Base-by-base conservation (phyloP, 768 basidiomycete species). In the Tricholoma saponaceum region DNA sequence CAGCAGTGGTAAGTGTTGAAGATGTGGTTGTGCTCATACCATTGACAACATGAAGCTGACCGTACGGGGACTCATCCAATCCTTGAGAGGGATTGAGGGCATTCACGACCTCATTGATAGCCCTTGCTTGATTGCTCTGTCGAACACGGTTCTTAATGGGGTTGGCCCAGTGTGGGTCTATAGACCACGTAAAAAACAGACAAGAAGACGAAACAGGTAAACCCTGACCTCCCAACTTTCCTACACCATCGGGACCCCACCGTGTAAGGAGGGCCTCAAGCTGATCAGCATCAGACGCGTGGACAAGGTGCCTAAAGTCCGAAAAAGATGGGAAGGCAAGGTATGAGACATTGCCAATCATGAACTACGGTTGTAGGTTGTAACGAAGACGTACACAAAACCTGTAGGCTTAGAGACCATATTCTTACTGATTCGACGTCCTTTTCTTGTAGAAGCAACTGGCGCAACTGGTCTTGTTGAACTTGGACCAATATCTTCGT, bases 261-360 rank as follows among this genome's bases (percentile, higher is more conserved):
- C 92, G 83, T 62, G 83, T 86, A 51, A 95, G 85, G 58, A 95
- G 79, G 23, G 89, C 92, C 70, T 91, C 90, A 32, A 90, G 83
- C 69, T 95, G 90, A 73, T 90, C 90, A 12, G 88, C 90, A 73
- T 94, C 90, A 57, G 90, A 93, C 28, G 94, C 92, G 74, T 95
- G 93, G 9, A 94, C 86, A 61, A 93, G 79, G 75, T 96, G 93
- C 54, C 92, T 95, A 67, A 52, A 63, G 57, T 69, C 65, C 59
- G 66, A 64, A 59, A 62, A 64, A 57, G 52, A 59, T 55, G 59
- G 55, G 59, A 56, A 60, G 66, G 56, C 18, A 56, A 51, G 28
- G 56, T 51, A 37, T 18, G 26, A 35, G 9, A 28, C 26, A 8
- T 18, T 18, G 26, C 26, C 14, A 30, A n/a, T 28, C 26, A 50